Evolutionary conservation across 495 filamentous ascomycete species (phyloP).

Genomic region (Elasticomyces elasticus): DNA sequence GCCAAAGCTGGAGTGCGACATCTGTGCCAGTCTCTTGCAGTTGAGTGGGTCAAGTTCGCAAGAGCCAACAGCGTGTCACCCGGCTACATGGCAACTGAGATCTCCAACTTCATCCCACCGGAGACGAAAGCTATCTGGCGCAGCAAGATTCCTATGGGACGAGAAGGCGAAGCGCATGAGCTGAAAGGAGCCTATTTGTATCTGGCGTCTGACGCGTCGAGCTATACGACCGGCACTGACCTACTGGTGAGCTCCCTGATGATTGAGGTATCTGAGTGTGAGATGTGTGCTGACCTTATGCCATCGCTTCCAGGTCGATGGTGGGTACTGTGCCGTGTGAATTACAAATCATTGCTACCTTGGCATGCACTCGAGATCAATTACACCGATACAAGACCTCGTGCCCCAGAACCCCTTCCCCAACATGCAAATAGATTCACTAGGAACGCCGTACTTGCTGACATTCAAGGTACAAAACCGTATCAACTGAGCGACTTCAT

Average conservation of each 20-base stretch:
- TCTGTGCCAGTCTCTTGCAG: conserved; percentile 66
- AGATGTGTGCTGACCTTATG: too few species aligned
- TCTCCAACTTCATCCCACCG: conserved; percentile 60
- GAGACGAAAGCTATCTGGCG: conserved; percentile 67
- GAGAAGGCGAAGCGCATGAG: conserved; percentile 63
- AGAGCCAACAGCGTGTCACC: conserved; percentile 75
- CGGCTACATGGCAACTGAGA: conserved; percentile 79
- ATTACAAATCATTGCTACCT: too few species aligned
- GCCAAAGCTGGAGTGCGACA: conserved; percentile 81
- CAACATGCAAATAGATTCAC: too few species aligned
- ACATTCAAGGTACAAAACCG: too few species aligned
- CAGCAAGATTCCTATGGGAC: conserved; percentile 78
- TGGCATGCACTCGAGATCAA: too few species aligned
- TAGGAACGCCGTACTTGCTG: too few species aligned
- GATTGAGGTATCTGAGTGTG: too few species aligned
- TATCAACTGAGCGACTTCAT: background rate
- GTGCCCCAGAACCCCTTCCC: too few species aligned
- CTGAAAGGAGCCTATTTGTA: conserved; percentile 87
- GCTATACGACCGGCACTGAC: conserved; percentile 61
- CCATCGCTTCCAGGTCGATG: too few species aligned
- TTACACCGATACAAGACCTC: too few species aligned
- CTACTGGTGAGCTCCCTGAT: too few species aligned
- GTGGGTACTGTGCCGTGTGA: conserved; percentile 21
- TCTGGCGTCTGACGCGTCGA: conserved; percentile 69
- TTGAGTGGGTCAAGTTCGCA: conserved; percentile 82